Evolutionary conservation across 208 protist genomes (phyloP).

Genomic region (Phytomonas francai): DNA sequence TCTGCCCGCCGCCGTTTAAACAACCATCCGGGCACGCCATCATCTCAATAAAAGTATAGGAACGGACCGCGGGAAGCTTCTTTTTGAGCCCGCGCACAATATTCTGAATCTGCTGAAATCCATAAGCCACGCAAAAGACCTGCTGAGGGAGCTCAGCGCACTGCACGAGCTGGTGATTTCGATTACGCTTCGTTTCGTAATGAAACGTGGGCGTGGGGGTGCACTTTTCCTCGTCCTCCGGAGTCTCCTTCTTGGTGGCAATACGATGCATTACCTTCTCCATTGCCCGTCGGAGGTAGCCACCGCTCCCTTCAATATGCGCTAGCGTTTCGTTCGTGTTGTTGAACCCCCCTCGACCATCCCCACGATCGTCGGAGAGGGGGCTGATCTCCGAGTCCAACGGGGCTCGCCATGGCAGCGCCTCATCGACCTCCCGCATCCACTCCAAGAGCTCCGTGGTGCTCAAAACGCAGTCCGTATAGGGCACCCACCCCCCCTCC

Average conservation of each 20-base stretch:
- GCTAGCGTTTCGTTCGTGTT: constrained; percentile 4
- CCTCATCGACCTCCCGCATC: constrained; percentile 54
- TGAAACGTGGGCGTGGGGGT: constrained; percentile 10
- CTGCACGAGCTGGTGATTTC: constrained; percentile 57
- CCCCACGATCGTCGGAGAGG: too few relatives aligned
- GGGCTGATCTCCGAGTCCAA: constrained; percentile 18
- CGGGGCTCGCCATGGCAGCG: constrained; percentile 32
- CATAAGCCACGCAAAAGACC: constrained; percentile 89
- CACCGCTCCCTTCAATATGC: constrained; percentile 55
- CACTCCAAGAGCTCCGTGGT: constrained; percentile 89
- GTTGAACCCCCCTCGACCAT: not conserved
- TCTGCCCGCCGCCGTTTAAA: constrained; percentile 96
- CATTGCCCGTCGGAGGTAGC: constrained; percentile 31
- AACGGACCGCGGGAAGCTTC: constrained; percentile 26
- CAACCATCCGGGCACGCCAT: constrained; percentile 97
- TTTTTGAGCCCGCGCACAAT: constrained; percentile 91
- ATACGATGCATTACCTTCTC: not conserved
- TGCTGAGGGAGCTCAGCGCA: constrained; percentile 24
- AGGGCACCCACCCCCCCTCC: constrained; percentile 22
- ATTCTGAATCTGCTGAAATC: constrained; percentile 98
- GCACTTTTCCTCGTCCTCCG: not conserved
- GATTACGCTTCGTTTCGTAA: constrained; percentile 60
- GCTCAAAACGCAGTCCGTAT: constrained; percentile 96
- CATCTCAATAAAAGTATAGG: constrained; percentile 93
- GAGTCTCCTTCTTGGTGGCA: too few relatives aligned